These are phyloP conservation scores for Aegilops longissima DNA, from an alignment of 176 grass and related monocot species.

Conservation along the genomic window DNA sequence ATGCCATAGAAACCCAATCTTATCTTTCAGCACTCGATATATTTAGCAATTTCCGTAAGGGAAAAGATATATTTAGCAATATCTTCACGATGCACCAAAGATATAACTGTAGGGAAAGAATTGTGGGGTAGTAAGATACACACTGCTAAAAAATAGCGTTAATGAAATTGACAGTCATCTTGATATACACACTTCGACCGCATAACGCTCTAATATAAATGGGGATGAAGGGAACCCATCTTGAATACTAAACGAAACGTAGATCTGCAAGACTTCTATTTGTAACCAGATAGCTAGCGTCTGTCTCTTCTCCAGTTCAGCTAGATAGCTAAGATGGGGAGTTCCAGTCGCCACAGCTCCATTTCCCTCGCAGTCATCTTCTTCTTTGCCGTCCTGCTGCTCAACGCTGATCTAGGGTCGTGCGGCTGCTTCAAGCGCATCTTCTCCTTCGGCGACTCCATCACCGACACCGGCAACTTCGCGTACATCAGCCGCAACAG, in stretches of 20 bases:
- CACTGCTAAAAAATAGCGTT: neutral
- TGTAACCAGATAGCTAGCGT: too few relatives aligned
- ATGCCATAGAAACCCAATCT: neutral
- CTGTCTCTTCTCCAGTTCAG: neutral
- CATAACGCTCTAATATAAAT: too few relatives aligned
- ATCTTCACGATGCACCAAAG: neutral
- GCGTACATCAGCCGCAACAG: neutral
- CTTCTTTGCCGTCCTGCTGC: neutral
- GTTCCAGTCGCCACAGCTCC: neutral
- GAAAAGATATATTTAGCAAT: neutral
- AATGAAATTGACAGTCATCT: neutral
- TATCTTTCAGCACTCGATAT: neutral
- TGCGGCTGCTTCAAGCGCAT: constrained; percentile 57
- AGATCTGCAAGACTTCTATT: too few relatives aligned
- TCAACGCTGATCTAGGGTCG: neutral
- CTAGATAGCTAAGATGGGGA: neutral
- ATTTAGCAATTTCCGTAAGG: neutral
- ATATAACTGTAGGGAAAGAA: neutral
- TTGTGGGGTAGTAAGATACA: neutral
- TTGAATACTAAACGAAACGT: too few relatives aligned
- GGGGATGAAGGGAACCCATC: too few relatives aligned
- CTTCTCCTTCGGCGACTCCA: constrained; percentile 75
- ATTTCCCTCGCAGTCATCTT: neutral
- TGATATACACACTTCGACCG: neutral
- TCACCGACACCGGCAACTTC: constrained; percentile 66